Percentiles rank a stretch among this genome's conserved stretches.
phyloP scores from a whole-genome alignment of 1,139 yeast genomes.

The Kazachstania sp. region DNA sequence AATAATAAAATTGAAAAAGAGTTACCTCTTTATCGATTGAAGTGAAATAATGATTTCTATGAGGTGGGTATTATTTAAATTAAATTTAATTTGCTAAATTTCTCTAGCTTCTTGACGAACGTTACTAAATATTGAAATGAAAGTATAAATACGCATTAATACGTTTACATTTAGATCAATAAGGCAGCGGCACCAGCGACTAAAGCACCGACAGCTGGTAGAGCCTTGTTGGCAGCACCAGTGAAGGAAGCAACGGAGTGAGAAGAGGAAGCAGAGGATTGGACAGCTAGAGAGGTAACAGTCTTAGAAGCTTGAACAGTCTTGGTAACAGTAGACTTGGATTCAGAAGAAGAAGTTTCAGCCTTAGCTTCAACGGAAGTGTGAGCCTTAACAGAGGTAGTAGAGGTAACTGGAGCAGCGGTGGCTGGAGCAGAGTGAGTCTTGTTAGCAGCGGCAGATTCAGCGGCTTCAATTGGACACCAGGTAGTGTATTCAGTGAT shows the following conservation, averaged over 20 bases:
- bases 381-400: slow-evolving; percentile 9
- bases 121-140: neutral
- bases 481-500: slow-evolving; percentile 31
- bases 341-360: slow-evolving; percentile 6
- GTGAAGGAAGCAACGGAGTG: slow-evolving; percentile 18
- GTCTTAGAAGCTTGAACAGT: slow-evolving; percentile 20
- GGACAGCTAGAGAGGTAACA: slow-evolving; percentile 12
- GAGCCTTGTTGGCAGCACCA: slow-evolving; percentile 32
- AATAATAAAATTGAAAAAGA: too few species aligned
- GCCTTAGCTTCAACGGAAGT: slow-evolving; percentile 7
- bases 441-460: slow-evolving; percentile 6
- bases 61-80: neutral
- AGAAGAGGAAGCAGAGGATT: slow-evolving; percentile 9
- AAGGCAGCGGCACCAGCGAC: slow-evolving; percentile 34
- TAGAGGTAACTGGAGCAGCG: slow-evolving; percentile 3
- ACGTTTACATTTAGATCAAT: slow-evolving; percentile 26
- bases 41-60: neutral
- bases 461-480: slow-evolving; percentile 28
- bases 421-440: slow-evolving; percentile 3
- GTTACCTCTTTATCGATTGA: neutral
- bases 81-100: too few species aligned
- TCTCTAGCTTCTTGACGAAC: too few species aligned
- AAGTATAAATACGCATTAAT: neutral
- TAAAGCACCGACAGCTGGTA: slow-evolving; percentile 35
- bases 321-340: slow-evolving; percentile 6